Base-by-base conservation (phyloP, 2,329 filamentous ascomycete genomes). In the Ophiostoma quercus region DNA sequence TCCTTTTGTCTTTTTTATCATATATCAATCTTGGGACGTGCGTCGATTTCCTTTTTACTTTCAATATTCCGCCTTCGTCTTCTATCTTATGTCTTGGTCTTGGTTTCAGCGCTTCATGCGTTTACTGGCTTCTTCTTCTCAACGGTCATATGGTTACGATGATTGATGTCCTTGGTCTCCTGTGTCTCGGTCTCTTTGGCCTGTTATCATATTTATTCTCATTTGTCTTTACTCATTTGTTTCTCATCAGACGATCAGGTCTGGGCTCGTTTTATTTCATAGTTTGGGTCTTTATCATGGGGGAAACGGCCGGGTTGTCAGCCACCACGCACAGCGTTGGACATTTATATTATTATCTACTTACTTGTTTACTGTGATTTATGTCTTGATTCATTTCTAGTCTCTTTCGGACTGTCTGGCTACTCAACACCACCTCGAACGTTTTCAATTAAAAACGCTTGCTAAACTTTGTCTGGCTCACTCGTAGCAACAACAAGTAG, bases 291-390 rank as follows among this genome's bases (percentile, higher is more conserved):
- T 57, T 60, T 57, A 22, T 43, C 32, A 63, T 37, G 60, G 62
- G 62, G 62, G 34, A 41, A 19, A 65, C 62, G 62, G 62, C 8
- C 43, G 25, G 41, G n/a, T 19, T 41, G 25, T 37, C 19, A 39
- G 39, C 34, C 8, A 65, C 19, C 62, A 65, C 60, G 60, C 60
- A 65, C 62, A 65, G 62, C 62, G 62, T 22, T 62, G 32, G 62
- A 11, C 34, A 65, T 65, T 41, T 41, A 63, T 32, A 39, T 41
- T 65, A 39, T 4, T 63, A 37, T 63, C n/a, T 16, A 62, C 16
- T 34, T 19, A 34, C 57, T 63, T 4, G 32, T 9, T 32, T 62
- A 62, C 7, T 16, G 25, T 57, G 51, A 57, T 57, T 32, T 32
- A 1, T 34, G 34, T 34, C 34, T 29, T 60, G 11, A 29, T 3